Evolutionary conservation across 192 early-diverging fungal species (phyloP), one percentile per base, ranked within the genome.

Genomic region (Coemansia sp.): DNA sequence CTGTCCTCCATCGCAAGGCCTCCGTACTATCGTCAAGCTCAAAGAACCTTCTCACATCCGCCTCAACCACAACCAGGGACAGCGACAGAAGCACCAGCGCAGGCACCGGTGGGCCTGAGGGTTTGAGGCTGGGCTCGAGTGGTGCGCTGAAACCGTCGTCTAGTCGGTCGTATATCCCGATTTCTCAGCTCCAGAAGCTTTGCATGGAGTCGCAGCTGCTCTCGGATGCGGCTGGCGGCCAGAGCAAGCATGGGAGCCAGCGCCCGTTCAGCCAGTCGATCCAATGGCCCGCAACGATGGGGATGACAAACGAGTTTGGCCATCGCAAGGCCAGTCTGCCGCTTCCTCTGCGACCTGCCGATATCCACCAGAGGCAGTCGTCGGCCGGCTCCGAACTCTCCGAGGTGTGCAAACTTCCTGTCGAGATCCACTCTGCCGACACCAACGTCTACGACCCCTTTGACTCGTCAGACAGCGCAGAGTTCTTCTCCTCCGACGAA

Each of bases 401-500:
- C 19, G 71, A 71, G 3, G 64, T 63, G 52, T 58, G 42, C 71
- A 77, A 77, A 69, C 71, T 82, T 43, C 80, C 80, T 58, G 71
- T 74, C 9, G 80, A 82, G 67, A 67, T 66, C 32, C 45, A 68
- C 61, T 78, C 76, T 3, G 68, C 73, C 8, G 73, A 79, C 49
- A 58, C 63, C 6, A 81, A 67, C 44, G 79, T 78, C n/a, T 85
- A 85, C 32, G 80, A 85, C 38, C 74, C 81, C 5, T 77, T 85
- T 45, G 84, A 83, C 54, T 79, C 75, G 2, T 80, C 81, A 2
- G 84, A 85, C 38, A 83, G 81, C 54, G 80, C 76, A 72, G 84
- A 85, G 66, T 85, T 83, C 59, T 85, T 84, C 44, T 76, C 81
- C 18, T 82, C 80, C 18, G 57, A 42, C 2, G 13, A 12, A 1